Evolutionary conservation across 345 rosid genomes (phyloP).

Genomic region (Alliaria petiolata): DNA sequence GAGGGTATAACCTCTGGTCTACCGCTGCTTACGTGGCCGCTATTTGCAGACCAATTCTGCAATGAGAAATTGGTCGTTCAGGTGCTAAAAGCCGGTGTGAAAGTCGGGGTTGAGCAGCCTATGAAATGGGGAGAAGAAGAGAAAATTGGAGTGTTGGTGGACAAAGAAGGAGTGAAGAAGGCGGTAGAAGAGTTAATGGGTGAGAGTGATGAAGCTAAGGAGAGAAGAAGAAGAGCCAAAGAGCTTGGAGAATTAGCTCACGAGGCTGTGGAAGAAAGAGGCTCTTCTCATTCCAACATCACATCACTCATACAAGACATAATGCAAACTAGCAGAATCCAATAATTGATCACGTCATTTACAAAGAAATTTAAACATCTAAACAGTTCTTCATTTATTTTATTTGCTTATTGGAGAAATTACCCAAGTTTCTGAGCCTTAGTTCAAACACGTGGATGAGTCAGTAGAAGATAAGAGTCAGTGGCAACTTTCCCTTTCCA

Average conservation of each 20-base stretch:
- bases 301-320: conserved; percentile 18
- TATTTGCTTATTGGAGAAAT: too few species aligned
- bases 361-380: too few species aligned
- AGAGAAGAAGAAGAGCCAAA: conserved; percentile 34
- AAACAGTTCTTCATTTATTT: too few species aligned
- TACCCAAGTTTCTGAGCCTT: too few species aligned
- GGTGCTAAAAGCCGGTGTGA: too few species aligned
- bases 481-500: neutral
- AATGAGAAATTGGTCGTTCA: too few species aligned
- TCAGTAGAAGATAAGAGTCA: too few species aligned
- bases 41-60: too few species aligned
- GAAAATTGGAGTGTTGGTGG: conserved; percentile 22
- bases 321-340: conserved; percentile 3
- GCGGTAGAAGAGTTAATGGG: conserved; percentile 32
- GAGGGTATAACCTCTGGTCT: too few species aligned
- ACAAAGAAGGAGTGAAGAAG: conserved; percentile 20
- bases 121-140: conserved; percentile 30
- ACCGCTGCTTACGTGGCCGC: too few species aligned
- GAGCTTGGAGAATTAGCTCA: conserved; percentile 36
- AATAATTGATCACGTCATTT: neutral
- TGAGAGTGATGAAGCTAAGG: conserved; percentile 24
- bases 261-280: conserved; percentile 29
- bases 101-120: too few species aligned
- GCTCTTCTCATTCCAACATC: conserved; percentile 34
- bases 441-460: too few species aligned